Evolutionary conservation across 345 rosid species (phyloP).

Genomic region (Ricinus communis): DNA sequence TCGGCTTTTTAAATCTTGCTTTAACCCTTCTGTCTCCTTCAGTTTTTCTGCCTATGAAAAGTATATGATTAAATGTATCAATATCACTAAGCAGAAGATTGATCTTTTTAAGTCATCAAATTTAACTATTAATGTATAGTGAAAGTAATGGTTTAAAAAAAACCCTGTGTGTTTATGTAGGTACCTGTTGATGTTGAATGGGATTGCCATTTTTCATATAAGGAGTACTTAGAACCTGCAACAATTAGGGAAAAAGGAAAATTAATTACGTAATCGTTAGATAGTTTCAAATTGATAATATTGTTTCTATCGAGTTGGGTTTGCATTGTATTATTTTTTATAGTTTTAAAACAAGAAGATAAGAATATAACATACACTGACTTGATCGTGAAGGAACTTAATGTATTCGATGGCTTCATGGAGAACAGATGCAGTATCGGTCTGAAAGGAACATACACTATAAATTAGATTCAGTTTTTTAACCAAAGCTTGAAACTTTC

Average conservation of each 20-base stretch:
- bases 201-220: conserved; percentile 29
- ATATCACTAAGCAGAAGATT: not conserved
- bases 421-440: conserved; percentile 40
- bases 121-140: too few species aligned
- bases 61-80: too few species aligned
- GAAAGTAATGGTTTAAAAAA: not conserved
- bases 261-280: not conserved
- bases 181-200: conserved; percentile 25
- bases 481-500: conserved; percentile 5
- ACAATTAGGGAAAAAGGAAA: not conserved
- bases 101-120: too few species aligned
- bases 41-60: conserved; percentile 9
- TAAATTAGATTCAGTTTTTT: conserved; percentile 13
- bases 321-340: not conserved
- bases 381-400: conserved; percentile 40
- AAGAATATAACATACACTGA: conserved; percentile 23
- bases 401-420: conserved; percentile 39
- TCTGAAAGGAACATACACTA: conserved; percentile 15
- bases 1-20: conserved; percentile 30
- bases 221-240: conserved; percentile 30
- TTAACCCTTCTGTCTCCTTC: conserved; percentile 9
- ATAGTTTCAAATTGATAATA: not conserved
- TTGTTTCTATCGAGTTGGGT: too few species aligned
- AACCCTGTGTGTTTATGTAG: too few species aligned
- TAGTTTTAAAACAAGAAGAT: not conserved